Percentiles rank a stretch among this genome's conserved stretches.
These are phyloP conservation scores for Neoboletus subvelutipes DNA, from an alignment of 768 basidiomycete genomes.

Conservation along the genomic window DNA sequence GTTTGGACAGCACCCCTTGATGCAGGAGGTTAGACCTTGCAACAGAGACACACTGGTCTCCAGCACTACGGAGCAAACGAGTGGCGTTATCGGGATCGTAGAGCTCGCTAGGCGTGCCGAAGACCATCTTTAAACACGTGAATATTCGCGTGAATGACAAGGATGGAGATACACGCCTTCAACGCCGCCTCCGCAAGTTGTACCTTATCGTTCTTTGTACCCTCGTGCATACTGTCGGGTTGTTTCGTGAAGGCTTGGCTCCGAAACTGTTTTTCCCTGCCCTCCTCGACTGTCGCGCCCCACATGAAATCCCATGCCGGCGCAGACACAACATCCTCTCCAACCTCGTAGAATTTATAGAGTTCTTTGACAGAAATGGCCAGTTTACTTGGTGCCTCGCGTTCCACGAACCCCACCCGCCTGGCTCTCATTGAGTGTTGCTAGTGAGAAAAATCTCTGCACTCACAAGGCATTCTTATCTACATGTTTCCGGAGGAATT, in stretches of 20 bases:
- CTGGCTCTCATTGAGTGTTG: conserved; percentile 36
- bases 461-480: conserved; percentile 88
- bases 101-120: conserved; percentile 67
- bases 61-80: conserved; percentile 52
- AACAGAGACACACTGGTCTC: conserved; percentile 51
- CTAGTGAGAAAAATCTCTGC: not conserved
- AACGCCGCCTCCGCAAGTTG: conserved; percentile 65
- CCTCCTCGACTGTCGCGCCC: conserved; percentile 69
- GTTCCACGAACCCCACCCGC: conserved; percentile 61
- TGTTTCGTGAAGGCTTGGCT: conserved; percentile 53
- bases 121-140: conserved; percentile 58
- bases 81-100: conserved; percentile 66
- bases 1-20: conserved; percentile 66
- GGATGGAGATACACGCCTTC: conserved; percentile 48
- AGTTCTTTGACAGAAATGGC: conserved; percentile 47
- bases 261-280: conserved; percentile 67
- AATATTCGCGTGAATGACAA: not conserved
- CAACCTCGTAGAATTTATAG: conserved; percentile 47
- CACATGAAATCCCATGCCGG: conserved; percentile 75
- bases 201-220: conserved; percentile 36
- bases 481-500: conserved; percentile 75
- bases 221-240: conserved; percentile 30
- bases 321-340: conserved; percentile 40
- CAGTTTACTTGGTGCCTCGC: conserved; percentile 38
- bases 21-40: conserved; percentile 62